Conservation (phyloP, 2,329 filamentous ascomycete genomes). For the Sporothrix inflata region DNA sequence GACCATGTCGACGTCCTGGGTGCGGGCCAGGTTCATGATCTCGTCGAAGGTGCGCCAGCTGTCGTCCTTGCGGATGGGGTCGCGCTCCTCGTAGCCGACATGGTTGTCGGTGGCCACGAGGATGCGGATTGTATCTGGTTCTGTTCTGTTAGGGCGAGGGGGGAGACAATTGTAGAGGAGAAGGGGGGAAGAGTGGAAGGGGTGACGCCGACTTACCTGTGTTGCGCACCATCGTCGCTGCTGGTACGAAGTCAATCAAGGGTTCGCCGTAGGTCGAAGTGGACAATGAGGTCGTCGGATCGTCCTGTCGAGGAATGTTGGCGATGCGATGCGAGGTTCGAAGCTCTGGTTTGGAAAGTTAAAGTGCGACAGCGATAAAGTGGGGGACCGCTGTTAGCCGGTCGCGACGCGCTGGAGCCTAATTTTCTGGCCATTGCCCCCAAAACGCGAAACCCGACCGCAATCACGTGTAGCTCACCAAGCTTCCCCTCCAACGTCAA, state of each 20-base stretch:
- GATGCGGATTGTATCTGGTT: conserved; percentile 87
- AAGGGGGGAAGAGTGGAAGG: neutral
- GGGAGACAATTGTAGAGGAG: too few species aligned
- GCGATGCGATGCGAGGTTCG: neutral
- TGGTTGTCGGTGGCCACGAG: conserved; percentile 95
- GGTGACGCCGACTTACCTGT: conserved; percentile 32
- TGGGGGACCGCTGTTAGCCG: neutral
- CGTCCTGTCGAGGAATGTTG: neutral
- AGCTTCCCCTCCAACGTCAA: conserved; percentile 14
- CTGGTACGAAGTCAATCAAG: neutral
- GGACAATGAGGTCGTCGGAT: neutral
- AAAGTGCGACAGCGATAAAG: neutral
- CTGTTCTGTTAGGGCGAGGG: conserved; percentile 38
- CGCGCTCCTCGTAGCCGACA: conserved; percentile 94
- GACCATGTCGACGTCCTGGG: conserved; percentile 91
- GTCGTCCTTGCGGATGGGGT: conserved; percentile 92
- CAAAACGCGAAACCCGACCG: conserved; percentile 34
- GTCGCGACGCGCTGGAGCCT: conserved; percentile 32
- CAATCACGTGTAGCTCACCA: conserved; percentile 31
- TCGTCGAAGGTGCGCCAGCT: conserved; percentile 97
- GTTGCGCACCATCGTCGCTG: conserved; percentile 37
- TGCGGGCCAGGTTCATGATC: conserved; percentile 84
- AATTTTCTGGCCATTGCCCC: neutral
- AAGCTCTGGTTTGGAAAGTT: too few species aligned
- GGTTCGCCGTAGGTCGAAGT: neutral